A percentile compares a stretch with the other conserved stretches of the same genome.
These are phyloP conservation scores for Arabis hirsuta DNA, from an alignment of 345 rosid genomes.

Conservation along the genomic window DNA sequence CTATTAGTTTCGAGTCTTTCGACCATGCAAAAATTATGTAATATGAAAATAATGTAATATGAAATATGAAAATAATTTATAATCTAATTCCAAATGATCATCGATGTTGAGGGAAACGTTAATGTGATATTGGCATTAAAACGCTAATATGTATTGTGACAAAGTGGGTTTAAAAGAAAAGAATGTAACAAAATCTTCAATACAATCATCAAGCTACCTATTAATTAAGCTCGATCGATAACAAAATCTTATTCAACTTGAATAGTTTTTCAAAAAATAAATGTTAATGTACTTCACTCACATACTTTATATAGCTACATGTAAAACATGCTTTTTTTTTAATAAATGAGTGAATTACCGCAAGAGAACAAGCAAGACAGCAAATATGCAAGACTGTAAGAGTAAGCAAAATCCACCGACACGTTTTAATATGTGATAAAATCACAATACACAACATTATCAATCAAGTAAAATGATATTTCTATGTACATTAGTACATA, in stretches of 20 bases:
- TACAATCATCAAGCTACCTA: not conserved
- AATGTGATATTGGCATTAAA: too few relatives aligned
- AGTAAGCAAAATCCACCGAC: not conserved
- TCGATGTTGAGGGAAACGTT: too few relatives aligned
- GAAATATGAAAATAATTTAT: not conserved
- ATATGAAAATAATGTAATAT: not conserved
- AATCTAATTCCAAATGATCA: too few relatives aligned
- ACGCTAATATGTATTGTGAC: not conserved
- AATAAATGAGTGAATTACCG: not conserved
- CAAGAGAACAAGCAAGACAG: slow-evolving; percentile 8
- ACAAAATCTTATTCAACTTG: not conserved
- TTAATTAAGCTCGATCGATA: not conserved
- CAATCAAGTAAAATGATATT: not conserved
- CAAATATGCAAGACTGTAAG: not conserved
- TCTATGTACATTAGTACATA: not conserved
- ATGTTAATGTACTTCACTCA: not conserved
- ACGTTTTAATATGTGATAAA: not conserved
- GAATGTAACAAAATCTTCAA: not conserved
- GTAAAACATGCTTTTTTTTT: too few relatives aligned
- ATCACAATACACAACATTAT: not conserved
- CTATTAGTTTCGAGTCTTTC: not conserved
- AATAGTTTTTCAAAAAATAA: not conserved
- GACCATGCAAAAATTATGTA: not conserved
- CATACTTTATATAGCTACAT: not conserved
- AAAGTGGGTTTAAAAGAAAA: not conserved